phyloP scores from a whole-genome alignment of 1,284 basidiomycete species.

The Rhodotorula sp. region DNA sequence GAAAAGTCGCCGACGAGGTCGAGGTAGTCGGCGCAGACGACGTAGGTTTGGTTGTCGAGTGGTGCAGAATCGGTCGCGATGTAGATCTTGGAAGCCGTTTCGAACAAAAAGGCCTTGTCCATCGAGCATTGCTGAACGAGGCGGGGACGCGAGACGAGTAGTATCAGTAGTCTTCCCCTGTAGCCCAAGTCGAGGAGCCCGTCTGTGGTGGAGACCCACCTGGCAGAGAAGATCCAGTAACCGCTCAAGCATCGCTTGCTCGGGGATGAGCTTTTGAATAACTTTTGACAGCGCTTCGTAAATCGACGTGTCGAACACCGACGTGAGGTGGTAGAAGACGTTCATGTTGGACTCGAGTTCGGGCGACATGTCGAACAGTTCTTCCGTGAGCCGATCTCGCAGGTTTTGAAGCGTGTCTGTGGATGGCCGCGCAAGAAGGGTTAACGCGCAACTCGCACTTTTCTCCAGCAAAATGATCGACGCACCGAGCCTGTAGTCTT shows the following conservation, averaged over 20 bases:
- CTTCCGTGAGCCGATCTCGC: slow-evolving; percentile 77
- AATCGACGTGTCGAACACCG: slow-evolving; percentile 82
- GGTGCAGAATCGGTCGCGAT: slow-evolving; percentile 90
- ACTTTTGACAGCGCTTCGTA: slow-evolving; percentile 80
- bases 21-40: slow-evolving; percentile 86
- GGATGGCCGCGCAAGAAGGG: too few relatives aligned
- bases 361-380: slow-evolving; percentile 66
- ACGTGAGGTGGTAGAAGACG: slow-evolving; percentile 73
- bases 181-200: not conserved
- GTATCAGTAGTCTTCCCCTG: not conserved
- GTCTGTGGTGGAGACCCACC: slow-evolving; percentile 52
- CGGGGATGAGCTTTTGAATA: slow-evolving; percentile 65
- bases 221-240: slow-evolving; percentile 77
- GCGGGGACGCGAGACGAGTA: not conserved
- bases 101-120: slow-evolving; percentile 90
- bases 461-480: too few relatives aligned
- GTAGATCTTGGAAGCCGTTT: slow-evolving; percentile 79
- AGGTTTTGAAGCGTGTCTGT: slow-evolving; percentile 85
- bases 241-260: slow-evolving; percentile 69
- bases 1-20: slow-evolving; percentile 78
- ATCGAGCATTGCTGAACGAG: slow-evolving; percentile 73
- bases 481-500: slow-evolving; percentile 87
- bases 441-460: too few relatives aligned
- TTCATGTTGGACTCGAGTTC: slow-evolving; percentile 43
- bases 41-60: slow-evolving; percentile 82